phyloP scores from a whole-genome alignment of 139 green algal species.

The Picochlorum costavermella region DNA sequence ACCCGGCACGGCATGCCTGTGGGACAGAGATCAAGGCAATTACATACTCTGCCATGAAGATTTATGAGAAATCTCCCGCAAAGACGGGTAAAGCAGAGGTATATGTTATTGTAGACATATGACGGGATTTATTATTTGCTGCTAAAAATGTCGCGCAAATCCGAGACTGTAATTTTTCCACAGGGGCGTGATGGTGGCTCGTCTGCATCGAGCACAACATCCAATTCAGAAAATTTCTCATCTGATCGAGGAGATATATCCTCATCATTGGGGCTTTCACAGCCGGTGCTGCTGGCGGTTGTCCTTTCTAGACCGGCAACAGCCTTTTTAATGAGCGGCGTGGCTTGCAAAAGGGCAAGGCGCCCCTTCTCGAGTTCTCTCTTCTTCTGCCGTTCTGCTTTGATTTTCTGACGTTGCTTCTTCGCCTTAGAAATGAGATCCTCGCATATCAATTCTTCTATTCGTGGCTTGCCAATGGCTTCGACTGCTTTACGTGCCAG shows the following conservation, averaged over 20 bases:
- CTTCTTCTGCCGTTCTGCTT: not conserved
- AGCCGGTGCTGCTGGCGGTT: not conserved
- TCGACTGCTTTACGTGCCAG: conserved; percentile 13
- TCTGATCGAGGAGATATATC: no score
- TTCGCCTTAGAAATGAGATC: conserved; percentile 13
- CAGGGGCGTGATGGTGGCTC: no score
- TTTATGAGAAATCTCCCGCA: conserved; percentile 33
- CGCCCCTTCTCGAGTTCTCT: not conserved
- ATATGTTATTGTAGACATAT: conserved; percentile 88
- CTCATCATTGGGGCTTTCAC: not conserved
- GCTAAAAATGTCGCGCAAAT: conserved; percentile 14
- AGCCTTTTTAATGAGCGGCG: conserved; percentile 11
- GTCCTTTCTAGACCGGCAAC: not conserved
- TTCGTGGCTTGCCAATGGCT: conserved; percentile 7
- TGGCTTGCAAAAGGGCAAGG: not conserved
- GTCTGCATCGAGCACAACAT: no score
- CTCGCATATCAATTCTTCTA: conserved; percentile 26
- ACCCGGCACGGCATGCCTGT: conserved; percentile 39
- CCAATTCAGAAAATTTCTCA: no score
- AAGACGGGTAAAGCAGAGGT: conserved; percentile 48
- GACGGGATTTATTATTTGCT: conserved; percentile 8
- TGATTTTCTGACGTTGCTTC: conserved; percentile 10
- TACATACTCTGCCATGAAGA: conserved; percentile 81
- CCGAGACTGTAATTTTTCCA: conserved; percentile 8
- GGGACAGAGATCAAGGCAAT: conserved; percentile 87